Evolutionary conservation across 23 red algal genomes (phyloP).

Genomic region (Gracilaria vermiculophylla): DNA sequence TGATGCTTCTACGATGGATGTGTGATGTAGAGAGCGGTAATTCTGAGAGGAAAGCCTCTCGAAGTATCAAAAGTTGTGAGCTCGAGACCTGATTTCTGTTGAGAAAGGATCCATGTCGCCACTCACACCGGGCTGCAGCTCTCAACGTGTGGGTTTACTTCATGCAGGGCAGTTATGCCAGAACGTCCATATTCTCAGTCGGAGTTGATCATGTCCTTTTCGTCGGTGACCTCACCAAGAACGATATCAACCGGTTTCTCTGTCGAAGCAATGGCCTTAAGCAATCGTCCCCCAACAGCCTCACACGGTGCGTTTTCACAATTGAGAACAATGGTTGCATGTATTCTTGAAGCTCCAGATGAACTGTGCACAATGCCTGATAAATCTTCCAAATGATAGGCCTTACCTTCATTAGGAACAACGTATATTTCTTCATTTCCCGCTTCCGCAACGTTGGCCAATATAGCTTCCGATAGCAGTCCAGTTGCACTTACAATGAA

Average conservation of each 20-base stretch:
- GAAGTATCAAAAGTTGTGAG: too few relatives aligned
- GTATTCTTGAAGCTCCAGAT: not conserved
- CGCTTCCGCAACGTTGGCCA: not conserved
- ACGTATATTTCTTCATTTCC: not conserved
- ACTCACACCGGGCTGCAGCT: not conserved
- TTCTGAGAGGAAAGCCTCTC: not conserved
- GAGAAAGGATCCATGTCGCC: not conserved
- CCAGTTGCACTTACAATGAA: slow-evolving; percentile 2
- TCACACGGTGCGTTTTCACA: slow-evolving; percentile 12
- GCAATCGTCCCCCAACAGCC: not conserved
- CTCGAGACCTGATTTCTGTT: too few relatives aligned
- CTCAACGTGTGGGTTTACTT: not conserved
- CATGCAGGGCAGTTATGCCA: not conserved
- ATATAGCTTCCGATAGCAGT: not conserved
- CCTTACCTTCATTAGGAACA: not conserved
- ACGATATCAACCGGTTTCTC: slow-evolving; percentile 13
- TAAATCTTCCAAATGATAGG: slow-evolving; percentile 11
- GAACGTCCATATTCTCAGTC: not conserved
- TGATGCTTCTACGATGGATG: not conserved
- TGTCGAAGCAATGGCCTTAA: not conserved
- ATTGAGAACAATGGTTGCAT: slow-evolving; percentile 21
- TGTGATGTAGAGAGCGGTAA: not conserved
- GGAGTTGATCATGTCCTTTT: slow-evolving; percentile 1
- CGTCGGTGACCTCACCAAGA: slow-evolving; percentile 15
- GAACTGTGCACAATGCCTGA: slow-evolving; percentile 1